phyloP scores from a whole-genome alignment of 164 flowering plant genomes.

The Echeveria elegans region DNA sequence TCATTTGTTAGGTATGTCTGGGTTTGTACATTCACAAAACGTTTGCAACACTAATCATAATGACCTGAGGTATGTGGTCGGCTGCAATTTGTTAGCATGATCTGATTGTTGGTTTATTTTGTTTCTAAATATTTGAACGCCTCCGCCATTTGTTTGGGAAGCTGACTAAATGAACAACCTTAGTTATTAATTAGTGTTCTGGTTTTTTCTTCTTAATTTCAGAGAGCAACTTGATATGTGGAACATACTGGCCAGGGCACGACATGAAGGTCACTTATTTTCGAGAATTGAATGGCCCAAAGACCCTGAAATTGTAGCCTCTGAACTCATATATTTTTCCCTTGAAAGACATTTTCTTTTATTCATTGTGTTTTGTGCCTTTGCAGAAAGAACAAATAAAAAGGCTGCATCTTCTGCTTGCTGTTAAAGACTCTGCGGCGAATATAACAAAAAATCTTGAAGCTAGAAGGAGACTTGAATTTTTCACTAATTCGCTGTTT shows the following conservation, averaged over 20 bases:
- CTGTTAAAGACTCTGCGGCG: conserved; percentile 78
- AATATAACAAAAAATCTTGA: conserved; percentile 88
- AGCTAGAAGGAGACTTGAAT: conserved; percentile 85
- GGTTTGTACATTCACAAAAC: not conserved
- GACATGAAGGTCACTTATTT: conserved; percentile 86
- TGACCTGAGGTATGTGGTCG: conserved; percentile 61
- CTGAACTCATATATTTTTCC: not conserved
- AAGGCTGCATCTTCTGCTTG: conserved; percentile 66
- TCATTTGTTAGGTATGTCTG: not conserved
- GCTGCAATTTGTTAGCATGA: not conserved
- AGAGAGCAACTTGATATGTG: conserved; percentile 98
- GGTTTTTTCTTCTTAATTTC: conserved; percentile 16
- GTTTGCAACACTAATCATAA: not conserved
- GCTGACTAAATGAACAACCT: not conserved
- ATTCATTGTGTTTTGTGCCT: not conserved
- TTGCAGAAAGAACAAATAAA: conserved; percentile 85
- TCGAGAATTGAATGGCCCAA: conserved; percentile 86
- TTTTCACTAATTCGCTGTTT: conserved; percentile 83
- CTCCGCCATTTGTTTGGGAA: not conserved
- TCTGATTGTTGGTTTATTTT: not conserved
- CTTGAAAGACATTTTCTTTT: not conserved
- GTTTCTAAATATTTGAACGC: not conserved
- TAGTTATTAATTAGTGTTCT: not conserved
- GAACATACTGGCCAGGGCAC: conserved; percentile 74
- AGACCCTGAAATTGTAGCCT: conserved; percentile 77